Conservation (phyloP, 208 protist genomes). For the Endotrypanum monterogeii region DNA sequence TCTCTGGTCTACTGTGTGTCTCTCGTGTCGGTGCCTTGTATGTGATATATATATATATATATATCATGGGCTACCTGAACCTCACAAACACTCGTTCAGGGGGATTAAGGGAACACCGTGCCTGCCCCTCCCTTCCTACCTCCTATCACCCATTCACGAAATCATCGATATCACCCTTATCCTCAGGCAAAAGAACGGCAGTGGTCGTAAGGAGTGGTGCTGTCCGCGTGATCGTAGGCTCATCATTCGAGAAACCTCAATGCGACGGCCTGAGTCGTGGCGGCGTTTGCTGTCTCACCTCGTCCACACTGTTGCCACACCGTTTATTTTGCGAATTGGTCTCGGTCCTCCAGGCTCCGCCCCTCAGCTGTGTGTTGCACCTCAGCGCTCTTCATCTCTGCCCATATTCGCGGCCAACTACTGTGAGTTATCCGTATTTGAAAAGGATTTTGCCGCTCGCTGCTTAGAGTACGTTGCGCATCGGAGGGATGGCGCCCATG, state of each 20-base stretch:
- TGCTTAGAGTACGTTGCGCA: conserved; percentile 7
- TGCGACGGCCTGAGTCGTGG: conserved; percentile 2
- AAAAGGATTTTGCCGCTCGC: conserved; percentile 6
- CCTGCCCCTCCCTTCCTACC: background rate
- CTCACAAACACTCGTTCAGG: background rate
- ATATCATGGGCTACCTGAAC: background rate
- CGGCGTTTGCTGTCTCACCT: conserved; percentile 13
- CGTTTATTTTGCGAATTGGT: conserved; percentile 7
- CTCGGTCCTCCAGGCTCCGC: background rate
- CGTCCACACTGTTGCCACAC: background rate
- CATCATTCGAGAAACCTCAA: background rate
- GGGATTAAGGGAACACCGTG: background rate
- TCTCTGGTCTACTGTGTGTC: background rate
- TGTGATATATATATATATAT: background rate
- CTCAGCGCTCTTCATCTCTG: background rate
- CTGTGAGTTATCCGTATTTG: conserved; percentile 5
- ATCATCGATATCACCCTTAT: background rate
- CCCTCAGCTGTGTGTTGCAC: background rate
- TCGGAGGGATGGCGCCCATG: background rate
- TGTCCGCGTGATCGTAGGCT: background rate
- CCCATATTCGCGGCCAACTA: conserved; percentile 1
- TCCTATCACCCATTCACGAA: background rate
- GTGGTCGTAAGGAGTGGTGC: background rate
- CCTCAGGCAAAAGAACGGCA: background rate
- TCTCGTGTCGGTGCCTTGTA: background rate